A percentile compares a stretch with the other conserved stretches of the same genome.
Conservation (phyloP, 805 yeast species). For the Diddensiella caesifluorescens region DNA sequence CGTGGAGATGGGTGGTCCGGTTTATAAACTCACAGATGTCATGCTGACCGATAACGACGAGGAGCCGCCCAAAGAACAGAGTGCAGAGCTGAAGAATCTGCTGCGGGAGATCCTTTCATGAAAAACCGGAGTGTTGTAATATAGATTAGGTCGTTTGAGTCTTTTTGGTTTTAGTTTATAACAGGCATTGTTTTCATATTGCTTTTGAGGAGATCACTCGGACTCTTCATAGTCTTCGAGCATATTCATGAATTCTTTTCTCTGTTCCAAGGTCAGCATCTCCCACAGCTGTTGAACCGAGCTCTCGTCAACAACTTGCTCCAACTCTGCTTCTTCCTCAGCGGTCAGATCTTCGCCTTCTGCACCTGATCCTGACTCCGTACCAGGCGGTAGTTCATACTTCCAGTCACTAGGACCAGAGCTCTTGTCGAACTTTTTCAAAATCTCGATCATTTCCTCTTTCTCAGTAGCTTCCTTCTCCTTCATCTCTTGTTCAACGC, state of each 20-base stretch:
- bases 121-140: no score
- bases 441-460: slow-evolving; percentile 11
- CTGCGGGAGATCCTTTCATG: slow-evolving; percentile 1
- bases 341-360: slow-evolving; percentile 10
- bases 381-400: slow-evolving; percentile 11
- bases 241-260: slow-evolving; percentile 11
- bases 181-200: no score
- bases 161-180: no score
- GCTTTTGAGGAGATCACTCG: no score
- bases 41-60: slow-evolving; percentile 33
- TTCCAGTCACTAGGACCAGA: slow-evolving; percentile 15
- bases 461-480: slow-evolving; percentile 10
- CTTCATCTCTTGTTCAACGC: slow-evolving; percentile 11
- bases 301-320: slow-evolving; percentile 14
- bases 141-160: no score
- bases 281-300: slow-evolving; percentile 17
- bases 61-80: neutral
- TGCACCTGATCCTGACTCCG: slow-evolving; percentile 2
- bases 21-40: slow-evolving; percentile 31
- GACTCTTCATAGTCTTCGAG: no score
- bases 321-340: slow-evolving; percentile 15
- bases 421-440: slow-evolving; percentile 10
- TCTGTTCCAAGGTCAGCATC: slow-evolving; percentile 16
- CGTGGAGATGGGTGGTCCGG: slow-evolving; percentile 34
- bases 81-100: neutral